Conservation (phyloP, 768 basidiomycete species). For the Xerocomellus dryophilus region DNA sequence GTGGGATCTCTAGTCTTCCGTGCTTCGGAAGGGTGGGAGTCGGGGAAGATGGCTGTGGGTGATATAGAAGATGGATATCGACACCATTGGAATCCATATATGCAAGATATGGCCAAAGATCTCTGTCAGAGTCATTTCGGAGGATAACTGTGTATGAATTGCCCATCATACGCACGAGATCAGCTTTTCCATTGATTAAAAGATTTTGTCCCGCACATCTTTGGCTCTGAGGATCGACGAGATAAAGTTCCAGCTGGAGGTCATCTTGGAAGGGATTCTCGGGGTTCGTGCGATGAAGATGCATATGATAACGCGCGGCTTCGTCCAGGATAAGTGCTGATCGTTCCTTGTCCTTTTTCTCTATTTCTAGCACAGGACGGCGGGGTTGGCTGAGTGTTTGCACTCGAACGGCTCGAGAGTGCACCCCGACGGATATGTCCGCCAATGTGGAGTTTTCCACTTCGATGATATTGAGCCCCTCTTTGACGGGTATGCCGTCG, state of each 20-base stretch:
- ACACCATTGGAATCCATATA: conserved; percentile 60
- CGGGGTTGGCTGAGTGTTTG: conserved; percentile 44
- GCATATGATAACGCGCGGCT: conserved; percentile 58
- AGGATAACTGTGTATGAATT: conserved; percentile 48
- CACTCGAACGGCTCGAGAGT: conserved; percentile 39
- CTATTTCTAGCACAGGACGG: conserved; percentile 38
- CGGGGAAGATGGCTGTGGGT: conserved; percentile 38
- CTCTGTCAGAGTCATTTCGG: conserved; percentile 46
- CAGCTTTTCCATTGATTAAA: conserved; percentile 46
- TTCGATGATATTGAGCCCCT: conserved; percentile 45
- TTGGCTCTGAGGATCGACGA: conserved; percentile 45
- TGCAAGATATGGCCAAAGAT: conserved; percentile 62
- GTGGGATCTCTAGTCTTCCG: conserved; percentile 38
- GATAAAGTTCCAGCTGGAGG: conserved; percentile 54
- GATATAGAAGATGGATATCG: conserved; percentile 53
- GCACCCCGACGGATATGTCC: conserved; percentile 49
- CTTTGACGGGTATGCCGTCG: conserved; percentile 33
- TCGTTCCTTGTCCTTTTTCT: conserved; percentile 33
- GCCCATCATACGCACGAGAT: conserved; percentile 41
- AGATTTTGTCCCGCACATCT: conserved; percentile 44
- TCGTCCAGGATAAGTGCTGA: conserved; percentile 47
- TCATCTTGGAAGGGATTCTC: conserved; percentile 43
- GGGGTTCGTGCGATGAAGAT: conserved; percentile 51
- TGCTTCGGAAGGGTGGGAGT: conserved; percentile 45
- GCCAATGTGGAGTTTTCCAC: conserved; percentile 44